Evolutionary conservation across 129 eudicot species (phyloP), one percentile per base, ranked within the genome.

Genomic region (Escallonia rubra): DNA sequence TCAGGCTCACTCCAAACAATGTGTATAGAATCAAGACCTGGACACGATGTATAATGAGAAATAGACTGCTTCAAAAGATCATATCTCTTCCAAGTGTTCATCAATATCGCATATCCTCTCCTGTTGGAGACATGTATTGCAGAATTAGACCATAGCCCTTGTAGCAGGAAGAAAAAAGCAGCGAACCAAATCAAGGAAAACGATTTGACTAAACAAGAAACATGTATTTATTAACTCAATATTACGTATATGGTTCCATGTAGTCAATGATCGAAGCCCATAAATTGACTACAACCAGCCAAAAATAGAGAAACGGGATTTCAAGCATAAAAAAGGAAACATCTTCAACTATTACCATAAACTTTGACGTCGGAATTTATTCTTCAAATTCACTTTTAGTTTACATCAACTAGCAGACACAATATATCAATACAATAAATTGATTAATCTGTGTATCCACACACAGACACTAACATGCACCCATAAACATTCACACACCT

Each of bases 1-100:
- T 86, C 70, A 39, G 94, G 94, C 62, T 89, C 96, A 53, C 96
- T 89, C 96, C 96, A 89, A 2, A 89, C 96, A 53, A 90, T 83
- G 68, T 81, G 96, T 63, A 86, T 76, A 34, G 96, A 86, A 72
- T 81, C 88, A 34, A 90, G 85, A 64, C 96, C 81, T n/a, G 84
- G 90, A 54, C 96, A 86, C 2, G 84, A 79, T 72, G 94, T 67
- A 75, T 90, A 90, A 79, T 90, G 96, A 72, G 96, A 81, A 60
- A 90, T 90, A 63, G 94, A 90, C 76, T 79, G 79, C 83, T 83
- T 86, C 63, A 90, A 72, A 77, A 90, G 94, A 84, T 86, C 94
- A 71, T 86, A 80, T 83, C 96, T 66, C 80, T 89, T 89, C 96
- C 96, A 89, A 16, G 96, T 89, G 59, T 89, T 89, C 14, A 86